Conservation (phyloP, 164 flowering plant species). For the Liquidambar formosana region DNA sequence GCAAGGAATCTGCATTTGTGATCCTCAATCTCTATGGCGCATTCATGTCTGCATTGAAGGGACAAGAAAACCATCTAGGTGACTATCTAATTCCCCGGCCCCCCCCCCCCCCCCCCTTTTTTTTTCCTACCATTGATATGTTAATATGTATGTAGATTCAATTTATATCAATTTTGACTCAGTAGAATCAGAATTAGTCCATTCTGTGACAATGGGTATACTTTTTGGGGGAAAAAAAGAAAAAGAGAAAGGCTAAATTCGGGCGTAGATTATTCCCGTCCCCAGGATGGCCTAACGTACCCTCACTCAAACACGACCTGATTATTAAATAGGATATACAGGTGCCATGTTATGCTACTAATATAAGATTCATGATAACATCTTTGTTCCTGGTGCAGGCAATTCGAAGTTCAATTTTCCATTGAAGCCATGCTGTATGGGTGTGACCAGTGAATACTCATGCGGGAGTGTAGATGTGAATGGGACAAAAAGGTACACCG, state of each 20-base stretch:
- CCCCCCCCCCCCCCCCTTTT: no score
- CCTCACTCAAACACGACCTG: no score
- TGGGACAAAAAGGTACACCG: slow-evolving; percentile 40
- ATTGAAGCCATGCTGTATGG: slow-evolving; percentile 59
- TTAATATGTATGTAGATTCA: no score
- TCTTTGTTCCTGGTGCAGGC: slow-evolving; percentile 13
- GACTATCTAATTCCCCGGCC: neutral
- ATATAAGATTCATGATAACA: neutral
- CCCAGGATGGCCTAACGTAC: neutral
- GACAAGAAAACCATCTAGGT: slow-evolving; percentile 1
- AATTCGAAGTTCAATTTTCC: slow-evolving; percentile 3
- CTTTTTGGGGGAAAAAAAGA: no score
- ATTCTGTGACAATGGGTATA: no score
- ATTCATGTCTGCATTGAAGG: slow-evolving; percentile 27
- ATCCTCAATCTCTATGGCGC: slow-evolving; percentile 36
- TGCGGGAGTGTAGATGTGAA: slow-evolving; percentile 48
- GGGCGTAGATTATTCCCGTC: no score
- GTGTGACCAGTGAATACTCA: slow-evolving; percentile 14
- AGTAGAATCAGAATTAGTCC: no score
- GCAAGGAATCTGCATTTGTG: slow-evolving; percentile 4
- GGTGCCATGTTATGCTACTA: no score
- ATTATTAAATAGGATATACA: no score
- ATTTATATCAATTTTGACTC: no score
- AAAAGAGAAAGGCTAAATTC: no score
- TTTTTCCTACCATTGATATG: no score